Evolutionary conservation across 768 basidiomycete species (phyloP).

Genomic region (Kwoniella pini): DNA sequence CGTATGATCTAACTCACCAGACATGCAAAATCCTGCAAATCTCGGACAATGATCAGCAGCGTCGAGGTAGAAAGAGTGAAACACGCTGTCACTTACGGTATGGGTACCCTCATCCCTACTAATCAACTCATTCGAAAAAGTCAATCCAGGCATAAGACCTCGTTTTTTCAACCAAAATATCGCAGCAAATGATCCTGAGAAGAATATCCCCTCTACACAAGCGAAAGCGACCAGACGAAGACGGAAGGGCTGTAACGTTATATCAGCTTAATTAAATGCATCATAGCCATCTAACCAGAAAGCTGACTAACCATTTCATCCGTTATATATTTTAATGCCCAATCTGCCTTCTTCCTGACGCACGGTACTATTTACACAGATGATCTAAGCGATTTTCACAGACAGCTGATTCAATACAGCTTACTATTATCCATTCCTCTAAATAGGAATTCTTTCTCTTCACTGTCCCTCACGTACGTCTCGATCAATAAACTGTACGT

Average conservation of each 20-base stretch:
- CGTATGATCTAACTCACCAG: slow-evolving; percentile 23
- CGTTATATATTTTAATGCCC: slow-evolving; percentile 54
- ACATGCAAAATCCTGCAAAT: slow-evolving; percentile 44
- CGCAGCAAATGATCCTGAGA: slow-evolving; percentile 54
- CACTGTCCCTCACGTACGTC: slow-evolving; percentile 53
- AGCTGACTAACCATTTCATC: slow-evolving; percentile 40
- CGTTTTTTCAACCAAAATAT: slow-evolving; percentile 56
- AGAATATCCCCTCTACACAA: slow-evolving; percentile 55
- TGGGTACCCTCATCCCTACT: slow-evolving; percentile 50
- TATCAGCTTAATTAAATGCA: neutral
- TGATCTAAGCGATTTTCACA: neutral
- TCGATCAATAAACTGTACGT: slow-evolving; percentile 54
- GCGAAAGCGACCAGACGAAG: slow-evolving; percentile 50
- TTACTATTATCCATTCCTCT: slow-evolving; percentile 52
- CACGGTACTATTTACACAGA: slow-evolving; percentile 53
- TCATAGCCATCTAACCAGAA: neutral
- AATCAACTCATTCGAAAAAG: slow-evolving; percentile 51
- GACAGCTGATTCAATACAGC: slow-evolving; percentile 10
- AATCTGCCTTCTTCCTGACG: slow-evolving; percentile 54
- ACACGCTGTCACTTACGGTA: slow-evolving; percentile 6
- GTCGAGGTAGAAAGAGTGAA: no score
- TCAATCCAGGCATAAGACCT: slow-evolving; percentile 54
- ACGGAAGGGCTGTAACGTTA: slow-evolving; percentile 15
- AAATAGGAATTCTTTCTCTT: slow-evolving; percentile 53
- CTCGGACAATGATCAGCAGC: no score